Evolutionary conservation across 495 filamentous ascomycete genomes (phyloP), one percentile per base, ranked within the genome.

Genomic region (Tuber aestivum): DNA sequence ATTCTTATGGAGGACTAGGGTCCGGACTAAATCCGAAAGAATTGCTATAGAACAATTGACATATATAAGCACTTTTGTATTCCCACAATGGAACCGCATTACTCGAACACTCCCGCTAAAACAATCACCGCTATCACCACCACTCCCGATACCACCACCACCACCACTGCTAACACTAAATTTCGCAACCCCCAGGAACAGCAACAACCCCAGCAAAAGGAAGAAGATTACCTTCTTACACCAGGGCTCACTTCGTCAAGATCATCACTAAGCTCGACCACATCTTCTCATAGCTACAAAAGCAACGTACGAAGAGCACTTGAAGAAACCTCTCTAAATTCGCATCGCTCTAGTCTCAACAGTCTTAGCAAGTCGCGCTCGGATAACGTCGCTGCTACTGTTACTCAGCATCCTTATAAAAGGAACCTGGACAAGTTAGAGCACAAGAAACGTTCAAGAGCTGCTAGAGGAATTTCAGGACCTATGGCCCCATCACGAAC

Each of bases 391-490:
- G 70, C 56, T 40, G 41, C 69, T 32, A 44, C 45, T 41, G 72
- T 40, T 23, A 41, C 61, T 40, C 70, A 70, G 68, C 70, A 38
- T 32, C 73, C 77, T 21, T 72, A 41, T 45, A 79, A 76, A 38
- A 80, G 71, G n/a, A 73, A 79, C 70, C 61, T 73, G 56, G 61
- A 70, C n/a, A 81, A 81, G 37, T 71, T 81, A 65, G 79, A 81
- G 45, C 78, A 80, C 65, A 74, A 68, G 45, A 81, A 76, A 8
- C 78, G 79, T 12, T 71, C 75, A 18, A 78, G 78, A 27, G 76
- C 73, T 32, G 42, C 69, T 23, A 79, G 79, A 71, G 56, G 56
- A 35, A 44, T 77, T 27, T 71, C 72, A 21, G 74, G 78, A 41
- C 71, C 75, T 23, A 72, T 81, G 70, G 70, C 75, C 32, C 68